These are phyloP conservation scores for Mycena olivaceomarginata DNA, from an alignment of 768 basidiomycete genomes.

Conservation along the genomic window DNA sequence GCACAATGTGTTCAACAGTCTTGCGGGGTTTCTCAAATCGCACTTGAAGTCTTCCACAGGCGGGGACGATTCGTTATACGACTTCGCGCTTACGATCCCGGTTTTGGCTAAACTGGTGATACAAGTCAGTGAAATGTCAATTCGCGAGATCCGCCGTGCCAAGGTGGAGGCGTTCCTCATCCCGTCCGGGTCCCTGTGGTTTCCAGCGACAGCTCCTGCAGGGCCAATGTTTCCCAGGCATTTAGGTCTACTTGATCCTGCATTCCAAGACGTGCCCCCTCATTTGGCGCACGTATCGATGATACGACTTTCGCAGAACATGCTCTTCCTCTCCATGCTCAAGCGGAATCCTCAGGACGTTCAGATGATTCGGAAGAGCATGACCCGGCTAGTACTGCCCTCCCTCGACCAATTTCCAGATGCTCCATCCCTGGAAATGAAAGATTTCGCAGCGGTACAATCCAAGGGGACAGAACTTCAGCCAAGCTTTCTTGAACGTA, in stretches of 20 bases:
- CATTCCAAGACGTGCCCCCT: conserved; percentile 61
- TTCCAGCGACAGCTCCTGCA: conserved; percentile 70
- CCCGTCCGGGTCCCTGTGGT: conserved; percentile 85
- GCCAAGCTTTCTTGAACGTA: conserved; percentile 42
- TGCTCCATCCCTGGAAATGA: conserved; percentile 59
- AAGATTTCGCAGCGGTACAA: conserved; percentile 69
- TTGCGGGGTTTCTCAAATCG: conserved; percentile 81
- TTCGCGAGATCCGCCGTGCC: conserved; percentile 82
- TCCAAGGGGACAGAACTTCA: conserved; percentile 16
- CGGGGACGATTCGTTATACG: conserved; percentile 67
- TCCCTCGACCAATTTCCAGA: conserved; percentile 54
- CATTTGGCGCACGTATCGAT: conserved; percentile 74
- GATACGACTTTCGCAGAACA: conserved; percentile 83
- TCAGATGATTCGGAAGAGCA: conserved; percentile 78
- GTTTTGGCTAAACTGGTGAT: conserved; percentile 74
- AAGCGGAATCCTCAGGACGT: conserved; percentile 82
- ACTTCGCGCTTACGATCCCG: conserved; percentile 74
- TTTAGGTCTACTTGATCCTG: conserved; percentile 57
- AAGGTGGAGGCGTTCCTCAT: conserved; percentile 83
- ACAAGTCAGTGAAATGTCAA: conserved; percentile 83
- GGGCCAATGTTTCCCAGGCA: conserved; percentile 79
- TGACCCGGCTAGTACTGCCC: conserved; percentile 78
- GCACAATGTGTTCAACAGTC: conserved; percentile 81
- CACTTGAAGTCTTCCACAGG: conserved; percentile 60
- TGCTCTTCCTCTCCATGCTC: conserved; percentile 79